A percentile compares a stretch with the other conserved stretches of the same genome.
These are phyloP conservation scores for Lumnitzera racemosa DNA, from an alignment of 345 rosid species.

Conservation along the genomic window DNA sequence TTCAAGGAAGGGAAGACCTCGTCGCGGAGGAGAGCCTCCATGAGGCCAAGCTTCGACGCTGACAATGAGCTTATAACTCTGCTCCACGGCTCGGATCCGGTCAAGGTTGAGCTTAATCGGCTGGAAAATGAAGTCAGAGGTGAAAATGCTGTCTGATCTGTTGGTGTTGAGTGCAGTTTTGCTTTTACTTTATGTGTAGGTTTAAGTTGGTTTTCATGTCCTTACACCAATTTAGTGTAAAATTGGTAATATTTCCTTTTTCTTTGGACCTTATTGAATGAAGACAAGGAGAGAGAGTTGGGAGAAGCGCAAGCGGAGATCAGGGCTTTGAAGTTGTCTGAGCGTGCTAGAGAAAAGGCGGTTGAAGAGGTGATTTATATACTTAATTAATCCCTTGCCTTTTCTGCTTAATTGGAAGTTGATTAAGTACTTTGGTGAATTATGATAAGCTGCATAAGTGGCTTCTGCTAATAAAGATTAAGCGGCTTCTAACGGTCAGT, in stretches of 20 bases:
- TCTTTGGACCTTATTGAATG: too few relatives aligned
- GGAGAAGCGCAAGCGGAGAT: conserved; percentile 90
- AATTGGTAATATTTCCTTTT: not conserved
- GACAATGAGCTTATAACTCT: conserved; percentile 80
- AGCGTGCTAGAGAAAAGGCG: conserved; percentile 86
- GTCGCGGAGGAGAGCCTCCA: conserved; percentile 59
- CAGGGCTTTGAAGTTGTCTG: conserved; percentile 76
- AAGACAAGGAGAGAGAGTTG: conserved; percentile 89
- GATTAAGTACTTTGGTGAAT: too few relatives aligned
- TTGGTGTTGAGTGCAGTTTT: conserved; percentile 22
- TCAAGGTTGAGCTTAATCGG: conserved; percentile 90
- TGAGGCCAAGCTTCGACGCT: conserved; percentile 82
- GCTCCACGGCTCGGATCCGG: conserved; percentile 99
- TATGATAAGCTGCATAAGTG: too few relatives aligned
- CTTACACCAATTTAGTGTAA: too few relatives aligned
- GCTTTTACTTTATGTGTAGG: not conserved
- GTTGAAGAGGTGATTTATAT: conserved; percentile 73
- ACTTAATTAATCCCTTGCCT: not conserved
- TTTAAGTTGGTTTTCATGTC: not conserved
- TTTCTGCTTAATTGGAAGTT: too few relatives aligned
- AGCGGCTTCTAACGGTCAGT: too few relatives aligned
- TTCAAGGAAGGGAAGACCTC: conserved; percentile 37
- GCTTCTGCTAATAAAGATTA: too few relatives aligned
- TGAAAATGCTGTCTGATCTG: conserved; percentile 49
- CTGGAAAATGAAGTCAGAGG: conserved; percentile 98